These are phyloP conservation scores for Penicillium samsonianum DNA, from an alignment of 495 filamentous ascomycete species.

Conservation along the genomic window DNA sequence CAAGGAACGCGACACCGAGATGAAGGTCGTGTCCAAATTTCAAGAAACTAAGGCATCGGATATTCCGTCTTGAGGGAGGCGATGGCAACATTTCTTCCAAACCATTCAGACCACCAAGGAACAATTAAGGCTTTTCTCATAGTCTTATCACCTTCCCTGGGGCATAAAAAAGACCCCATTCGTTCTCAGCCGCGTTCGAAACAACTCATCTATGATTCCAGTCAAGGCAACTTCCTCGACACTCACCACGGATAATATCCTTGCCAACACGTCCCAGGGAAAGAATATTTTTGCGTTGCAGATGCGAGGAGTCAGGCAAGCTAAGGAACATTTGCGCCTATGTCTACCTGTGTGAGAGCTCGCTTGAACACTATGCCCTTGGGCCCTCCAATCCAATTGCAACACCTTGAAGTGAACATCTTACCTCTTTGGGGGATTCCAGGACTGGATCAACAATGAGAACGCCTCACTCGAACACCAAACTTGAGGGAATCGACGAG, in stretches of 20 bases:
- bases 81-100: neutral
- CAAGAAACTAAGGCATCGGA: conserved; percentile 42
- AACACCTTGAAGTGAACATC: neutral
- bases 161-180: neutral
- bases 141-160: neutral
- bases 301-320: neutral
- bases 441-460: neutral
- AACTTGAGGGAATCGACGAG: neutral
- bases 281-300: neutral
- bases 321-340: neutral
- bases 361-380: neutral
- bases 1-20: conserved; percentile 47
- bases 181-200: neutral
- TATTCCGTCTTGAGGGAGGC: conserved; percentile 31
- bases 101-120: neutral
- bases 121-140: neutral
- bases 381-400: too few species aligned
- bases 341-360: neutral
- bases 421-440: neutral
- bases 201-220: neutral
- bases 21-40: conserved; percentile 49
- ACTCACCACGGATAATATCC: neutral
- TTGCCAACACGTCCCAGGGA: neutral
- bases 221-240: neutral
- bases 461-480: neutral